These are phyloP conservation scores for Saccharomyces kudriavzevii DNA, from an alignment of 805 yeast genomes.

Conservation along the genomic window DNA sequence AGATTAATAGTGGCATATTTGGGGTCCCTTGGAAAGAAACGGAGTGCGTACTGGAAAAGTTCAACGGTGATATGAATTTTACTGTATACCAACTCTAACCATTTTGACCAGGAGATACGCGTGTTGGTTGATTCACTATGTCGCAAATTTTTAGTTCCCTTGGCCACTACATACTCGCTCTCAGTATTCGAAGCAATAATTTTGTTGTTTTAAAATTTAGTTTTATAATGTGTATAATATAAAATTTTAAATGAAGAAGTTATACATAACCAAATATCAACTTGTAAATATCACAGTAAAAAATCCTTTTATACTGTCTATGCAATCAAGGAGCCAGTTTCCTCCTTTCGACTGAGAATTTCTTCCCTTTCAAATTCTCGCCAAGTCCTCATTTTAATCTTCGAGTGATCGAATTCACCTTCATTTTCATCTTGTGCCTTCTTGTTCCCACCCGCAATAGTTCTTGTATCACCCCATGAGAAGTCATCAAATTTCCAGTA, in stretches of 20 bases:
- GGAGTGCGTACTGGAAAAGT: slow-evolving; percentile 39
- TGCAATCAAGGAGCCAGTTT: background rate
- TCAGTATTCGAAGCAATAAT: background rate
- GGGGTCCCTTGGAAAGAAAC: slow-evolving; percentile 73
- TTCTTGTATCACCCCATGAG: slow-evolving; percentile 92
- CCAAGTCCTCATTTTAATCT: slow-evolving; percentile 89
- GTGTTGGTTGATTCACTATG: too few relatives aligned
- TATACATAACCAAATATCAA: background rate
- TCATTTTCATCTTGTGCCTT: slow-evolving; percentile 54
- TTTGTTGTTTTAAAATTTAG: background rate
- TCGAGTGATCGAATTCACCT: slow-evolving; percentile 87
- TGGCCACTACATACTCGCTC: background rate
- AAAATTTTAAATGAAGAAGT: background rate
- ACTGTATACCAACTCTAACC: slow-evolving; percentile 34
- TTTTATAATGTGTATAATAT: background rate
- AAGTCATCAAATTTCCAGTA: slow-evolving; percentile 95
- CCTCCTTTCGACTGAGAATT: background rate
- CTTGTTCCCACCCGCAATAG: slow-evolving; percentile 60
- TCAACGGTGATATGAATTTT: slow-evolving; percentile 5
- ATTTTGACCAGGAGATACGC: slow-evolving; percentile 21
- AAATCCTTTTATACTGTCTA: background rate
- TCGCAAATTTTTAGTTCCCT: background rate
- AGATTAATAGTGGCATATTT: slow-evolving; percentile 74
- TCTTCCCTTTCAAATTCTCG: slow-evolving; percentile 76
- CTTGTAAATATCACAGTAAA: background rate